phyloP scores from a whole-genome alignment of 2,329 filamentous ascomycete genomes.

The Xylaria sp. region DNA sequence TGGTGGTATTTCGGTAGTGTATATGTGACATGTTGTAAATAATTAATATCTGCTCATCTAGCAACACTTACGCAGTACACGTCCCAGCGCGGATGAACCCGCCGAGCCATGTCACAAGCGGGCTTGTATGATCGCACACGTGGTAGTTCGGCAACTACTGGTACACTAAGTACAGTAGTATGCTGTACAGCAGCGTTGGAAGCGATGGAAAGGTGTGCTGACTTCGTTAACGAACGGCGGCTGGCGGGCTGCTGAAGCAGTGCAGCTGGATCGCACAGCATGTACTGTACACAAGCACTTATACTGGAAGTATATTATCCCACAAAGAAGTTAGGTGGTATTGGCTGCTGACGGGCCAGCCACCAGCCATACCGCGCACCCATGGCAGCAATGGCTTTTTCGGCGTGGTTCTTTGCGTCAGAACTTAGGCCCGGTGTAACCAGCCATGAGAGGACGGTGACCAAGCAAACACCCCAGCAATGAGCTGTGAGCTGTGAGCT shows the following conservation, averaged over 20 bases:
- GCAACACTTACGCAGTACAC: constrained; percentile 2
- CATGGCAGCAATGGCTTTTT: constrained; percentile 8
- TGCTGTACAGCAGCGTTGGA: not conserved
- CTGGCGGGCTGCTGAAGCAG: not conserved
- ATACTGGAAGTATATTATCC: not conserved
- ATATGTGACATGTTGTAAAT: too few species aligned
- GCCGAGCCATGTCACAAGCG: constrained; percentile 8
- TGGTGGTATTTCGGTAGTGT: too few species aligned
- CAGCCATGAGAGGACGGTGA: constrained; percentile 20
- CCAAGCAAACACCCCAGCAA: constrained; percentile 41
- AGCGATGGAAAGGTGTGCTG: constrained; percentile 3
- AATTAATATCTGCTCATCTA: too few species aligned
- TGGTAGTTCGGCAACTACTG: constrained; percentile 21
- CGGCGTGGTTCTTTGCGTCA: constrained; percentile 41
- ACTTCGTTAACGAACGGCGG: not conserved
- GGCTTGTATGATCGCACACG: constrained; percentile 9
- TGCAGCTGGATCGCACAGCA: constrained; percentile 17
- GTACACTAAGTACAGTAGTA: too few species aligned
- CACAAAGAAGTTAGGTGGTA: not conserved
- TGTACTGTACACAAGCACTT: not conserved
- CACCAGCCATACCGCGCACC: constrained; percentile 8
- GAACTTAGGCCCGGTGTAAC: constrained; percentile 40
- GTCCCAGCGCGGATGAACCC: not conserved
- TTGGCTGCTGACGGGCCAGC: constrained; percentile 25
- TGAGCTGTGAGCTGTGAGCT: not conserved